Evolutionary conservation across 805 yeast species (phyloP), one percentile per base, ranked within the genome.

Genomic region (Teunomyces barrocoloradensis): DNA sequence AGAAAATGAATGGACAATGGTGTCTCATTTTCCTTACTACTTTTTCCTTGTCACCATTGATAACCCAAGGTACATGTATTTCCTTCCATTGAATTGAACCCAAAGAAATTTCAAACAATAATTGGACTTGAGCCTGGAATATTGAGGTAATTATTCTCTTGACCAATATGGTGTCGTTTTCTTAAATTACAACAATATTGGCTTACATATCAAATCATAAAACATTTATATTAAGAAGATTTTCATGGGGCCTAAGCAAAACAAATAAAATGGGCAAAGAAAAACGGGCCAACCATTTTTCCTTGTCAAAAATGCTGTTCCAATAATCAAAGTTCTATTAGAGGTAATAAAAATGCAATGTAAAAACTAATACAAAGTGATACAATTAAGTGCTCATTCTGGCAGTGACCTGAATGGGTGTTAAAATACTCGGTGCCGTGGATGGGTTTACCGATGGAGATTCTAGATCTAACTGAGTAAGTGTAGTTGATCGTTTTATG

Each of bases 391-490:
- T 65, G 50, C 70, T 66, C 71, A 66, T 66, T 42, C 70, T 47
- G 15, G 71, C 71, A n/a, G 73, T 68, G 7, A 72, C 77, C 46
- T 71, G 77, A 9, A 73, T 66, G 6, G 69, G 73, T 0, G 77
- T 69, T 9, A 73, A 62, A 5, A 71, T 66, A 46, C 61, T 69
- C 1, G 75, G 74, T 3, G 75, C 68, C 9, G 63, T 57, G 5
- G 49, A 43, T 9, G 57, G 54, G 33, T 54, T 60, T 17, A 56
- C 53, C 5, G 61, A 46, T n/a, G 63, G 40, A 9, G 63, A 44
- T 25, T 65, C 70, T 23, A 66, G 46, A 30, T 68, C 72, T 13
- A 66, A 47, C 44, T 67, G 61, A 6, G 58, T 55, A 45, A 68
- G 50, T 1, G 75, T 69, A 12, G 64, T 55, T 7, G 74, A 66